Conservation (phyloP, 139 green algal species). For the Mesotaenium endlicherianum region DNA sequence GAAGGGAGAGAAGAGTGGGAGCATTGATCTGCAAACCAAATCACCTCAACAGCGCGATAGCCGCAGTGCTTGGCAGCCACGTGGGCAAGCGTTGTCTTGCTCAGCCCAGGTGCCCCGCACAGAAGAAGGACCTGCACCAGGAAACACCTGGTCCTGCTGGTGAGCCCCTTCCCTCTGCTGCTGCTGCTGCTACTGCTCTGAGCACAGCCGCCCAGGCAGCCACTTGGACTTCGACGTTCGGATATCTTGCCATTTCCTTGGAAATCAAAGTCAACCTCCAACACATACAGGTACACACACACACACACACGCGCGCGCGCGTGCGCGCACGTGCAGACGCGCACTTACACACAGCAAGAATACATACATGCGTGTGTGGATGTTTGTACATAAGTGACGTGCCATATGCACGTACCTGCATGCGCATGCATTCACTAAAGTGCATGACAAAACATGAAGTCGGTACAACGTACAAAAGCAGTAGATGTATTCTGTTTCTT, state of each 20-base stretch:
- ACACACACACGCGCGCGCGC: background rate
- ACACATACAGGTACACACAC: background rate
- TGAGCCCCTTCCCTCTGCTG: background rate
- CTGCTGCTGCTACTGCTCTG: background rate
- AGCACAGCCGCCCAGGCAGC: no score
- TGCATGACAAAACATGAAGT: no score
- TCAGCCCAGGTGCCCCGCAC: constrained; percentile 72
- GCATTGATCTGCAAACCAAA: no score
- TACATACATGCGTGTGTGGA: no score
- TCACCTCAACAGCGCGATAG: constrained; percentile 88
- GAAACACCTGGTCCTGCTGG: background rate
- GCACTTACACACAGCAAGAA: background rate
- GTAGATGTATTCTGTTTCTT: no score
- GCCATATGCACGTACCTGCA: no score
- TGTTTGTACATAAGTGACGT: no score
- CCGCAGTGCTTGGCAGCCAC: constrained; percentile 88
- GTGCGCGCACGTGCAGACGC: background rate
- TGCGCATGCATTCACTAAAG: no score
- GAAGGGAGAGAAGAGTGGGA: background rate
- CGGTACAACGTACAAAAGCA: no score
- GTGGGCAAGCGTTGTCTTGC: constrained; percentile 96
- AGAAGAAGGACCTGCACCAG: constrained; percentile 61
- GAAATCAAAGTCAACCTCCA: no score
- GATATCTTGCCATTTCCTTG: no score
- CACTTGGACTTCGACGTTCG: no score